Percentiles rank a stretch among this genome's conserved stretches.
phyloP scores from a whole-genome alignment of 2,329 filamentous ascomycete species.

The Fusarium coffeatum region DNA sequence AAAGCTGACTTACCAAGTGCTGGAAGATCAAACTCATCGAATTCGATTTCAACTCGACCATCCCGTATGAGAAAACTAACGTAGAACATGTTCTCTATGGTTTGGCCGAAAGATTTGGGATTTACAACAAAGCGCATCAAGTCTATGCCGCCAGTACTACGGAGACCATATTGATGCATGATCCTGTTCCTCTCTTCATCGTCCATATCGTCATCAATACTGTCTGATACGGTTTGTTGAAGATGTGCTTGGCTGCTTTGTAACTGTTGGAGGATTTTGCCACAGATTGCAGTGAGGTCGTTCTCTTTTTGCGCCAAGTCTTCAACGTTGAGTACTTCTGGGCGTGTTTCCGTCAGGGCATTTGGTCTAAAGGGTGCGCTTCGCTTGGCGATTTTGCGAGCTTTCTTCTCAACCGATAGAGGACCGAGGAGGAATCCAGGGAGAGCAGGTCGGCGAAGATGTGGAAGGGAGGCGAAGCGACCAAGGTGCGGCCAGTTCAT shows the following conservation, averaged over 20 bases:
- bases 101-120: slow-evolving; percentile 90
- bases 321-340: slow-evolving; percentile 79
- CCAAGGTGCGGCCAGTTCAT: slow-evolving; percentile 91
- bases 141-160: slow-evolving; percentile 76
- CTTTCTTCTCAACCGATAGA: slow-evolving; percentile 87
- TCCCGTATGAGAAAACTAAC: slow-evolving; percentile 94
- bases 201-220: slow-evolving; percentile 59
- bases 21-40: slow-evolving; percentile 80
- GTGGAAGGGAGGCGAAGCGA: slow-evolving; percentile 77
- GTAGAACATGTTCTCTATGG: slow-evolving; percentile 97
- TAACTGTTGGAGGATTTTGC: slow-evolving; percentile 76
- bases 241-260: slow-evolving; percentile 59
- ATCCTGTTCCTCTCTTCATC: slow-evolving; percentile 61
- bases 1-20: slow-evolving; percentile 73
- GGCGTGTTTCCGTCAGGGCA: slow-evolving; percentile 76
- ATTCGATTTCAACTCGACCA: slow-evolving; percentile 78
- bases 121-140: slow-evolving; percentile 92
- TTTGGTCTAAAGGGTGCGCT: slow-evolving; percentile 76
- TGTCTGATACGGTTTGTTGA: slow-evolving; percentile 58
- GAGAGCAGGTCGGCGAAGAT: slow-evolving; percentile 78
- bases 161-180: slow-evolving; percentile 74
- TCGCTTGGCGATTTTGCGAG: slow-evolving; percentile 76
- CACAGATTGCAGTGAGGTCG: slow-evolving; percentile 82
- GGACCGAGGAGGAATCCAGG: slow-evolving; percentile 89
- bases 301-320: slow-evolving; percentile 83